Evolutionary conservation across 768 basidiomycete genomes (phyloP).

Genomic region (Suillus decipiens): DNA sequence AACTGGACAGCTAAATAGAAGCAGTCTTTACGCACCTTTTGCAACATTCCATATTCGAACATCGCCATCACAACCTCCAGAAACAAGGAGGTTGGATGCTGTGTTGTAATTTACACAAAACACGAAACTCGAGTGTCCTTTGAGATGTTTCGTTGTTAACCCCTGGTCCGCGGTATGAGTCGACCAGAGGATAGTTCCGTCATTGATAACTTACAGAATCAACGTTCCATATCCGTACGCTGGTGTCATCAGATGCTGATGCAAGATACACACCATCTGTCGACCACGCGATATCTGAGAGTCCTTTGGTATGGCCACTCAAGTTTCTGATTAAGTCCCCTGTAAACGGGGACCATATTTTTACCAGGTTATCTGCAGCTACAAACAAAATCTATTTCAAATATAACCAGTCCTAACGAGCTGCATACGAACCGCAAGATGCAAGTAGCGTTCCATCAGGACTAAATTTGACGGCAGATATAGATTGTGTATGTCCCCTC

Average conservation of each 20-base stretch:
- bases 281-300: conserved; percentile 91
- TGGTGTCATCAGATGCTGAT: conserved; percentile 91
- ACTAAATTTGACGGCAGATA: conserved; percentile 91
- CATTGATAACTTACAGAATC: conserved; percentile 57
- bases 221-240: conserved; percentile 87
- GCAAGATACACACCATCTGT: conserved; percentile 81
- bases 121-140: conserved; percentile 85
- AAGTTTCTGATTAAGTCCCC: conserved; percentile 77
- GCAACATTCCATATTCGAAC: conserved; percentile 91
- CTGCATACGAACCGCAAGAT: conserved; percentile 72
- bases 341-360: conserved; percentile 82
- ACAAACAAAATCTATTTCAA: not conserved
- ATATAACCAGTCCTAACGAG: conserved; percentile 3
- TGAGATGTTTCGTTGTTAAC: conserved; percentile 66
- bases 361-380: conserved; percentile 80
- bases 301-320: conserved; percentile 74
- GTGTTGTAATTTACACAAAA: conserved; percentile 93
- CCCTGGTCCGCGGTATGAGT: conserved; percentile 46
- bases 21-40: conserved; percentile 51
- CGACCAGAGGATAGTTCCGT: not conserved
- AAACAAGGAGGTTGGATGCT: conserved; percentile 84
- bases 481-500: conserved; percentile 76
- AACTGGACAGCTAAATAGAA: not conserved
- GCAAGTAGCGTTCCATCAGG: conserved; percentile 84
- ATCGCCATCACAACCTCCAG: conserved; percentile 91